Evolutionary conservation across 805 yeast genomes (phyloP).

Genomic region (Ogataea nitratoaversa): DNA sequence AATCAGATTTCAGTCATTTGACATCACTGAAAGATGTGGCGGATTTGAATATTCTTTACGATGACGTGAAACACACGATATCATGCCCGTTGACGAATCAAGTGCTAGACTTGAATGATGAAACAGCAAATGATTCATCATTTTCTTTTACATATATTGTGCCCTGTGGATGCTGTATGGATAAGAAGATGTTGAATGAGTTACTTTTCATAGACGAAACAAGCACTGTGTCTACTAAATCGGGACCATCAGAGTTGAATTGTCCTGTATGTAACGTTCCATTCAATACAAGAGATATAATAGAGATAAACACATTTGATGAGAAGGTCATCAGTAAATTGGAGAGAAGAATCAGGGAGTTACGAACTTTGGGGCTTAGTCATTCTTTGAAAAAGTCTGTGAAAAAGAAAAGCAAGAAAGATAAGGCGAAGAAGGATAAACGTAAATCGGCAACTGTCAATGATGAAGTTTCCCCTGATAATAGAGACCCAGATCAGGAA

Average conservation of each 20-base stretch:
- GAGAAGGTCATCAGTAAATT: constrained; percentile 3
- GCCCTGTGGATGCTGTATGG: constrained; percentile 41
- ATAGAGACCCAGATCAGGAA: too few species aligned
- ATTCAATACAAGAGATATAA: constrained; percentile 24
- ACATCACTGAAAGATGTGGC: constrained; percentile 23
- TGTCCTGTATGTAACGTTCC: constrained; percentile 41
- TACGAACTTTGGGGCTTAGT: constrained; percentile 27
- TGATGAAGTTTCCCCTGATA: background rate
- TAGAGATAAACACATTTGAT: constrained; percentile 28
- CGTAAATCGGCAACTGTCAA: background rate
- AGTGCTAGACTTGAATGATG: constrained; percentile 32
- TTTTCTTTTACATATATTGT: constrained; percentile 39
- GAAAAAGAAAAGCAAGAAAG: constrained; percentile 19
- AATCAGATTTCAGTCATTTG: constrained; percentile 29
- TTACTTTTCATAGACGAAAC: constrained; percentile 10
- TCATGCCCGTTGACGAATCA: constrained; percentile 38
- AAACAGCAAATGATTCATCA: constrained; percentile 8
- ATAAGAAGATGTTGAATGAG: constrained; percentile 28
- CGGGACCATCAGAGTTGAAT: constrained; percentile 3
- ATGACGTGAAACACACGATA: constrained; percentile 19
- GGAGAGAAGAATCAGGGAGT: constrained; percentile 9
- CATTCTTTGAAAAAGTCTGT: constrained; percentile 32
- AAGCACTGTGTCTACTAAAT: background rate
- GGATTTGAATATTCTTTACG: constrained; percentile 27
- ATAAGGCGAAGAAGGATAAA: constrained; percentile 7